Evolutionary conservation across 2,329 filamentous ascomycete species (phyloP).

Genomic region (Xenosphaeropsis pyriputrescens): DNA sequence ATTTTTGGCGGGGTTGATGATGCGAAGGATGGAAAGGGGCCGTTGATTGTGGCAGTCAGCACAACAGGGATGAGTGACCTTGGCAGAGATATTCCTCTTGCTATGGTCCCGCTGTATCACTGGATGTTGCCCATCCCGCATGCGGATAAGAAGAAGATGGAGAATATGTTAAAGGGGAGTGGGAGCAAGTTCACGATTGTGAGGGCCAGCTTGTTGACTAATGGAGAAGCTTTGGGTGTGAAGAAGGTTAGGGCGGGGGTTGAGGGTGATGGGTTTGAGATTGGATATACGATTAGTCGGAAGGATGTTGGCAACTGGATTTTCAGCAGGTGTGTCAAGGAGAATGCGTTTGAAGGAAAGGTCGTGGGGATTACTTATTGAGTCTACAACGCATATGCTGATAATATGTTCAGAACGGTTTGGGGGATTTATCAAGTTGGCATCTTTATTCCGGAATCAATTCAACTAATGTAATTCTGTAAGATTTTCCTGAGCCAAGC

Average conservation of each 20-base stretch:
- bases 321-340: constrained; percentile 7
- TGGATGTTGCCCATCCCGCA: constrained; percentile 26
- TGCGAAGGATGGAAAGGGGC: constrained; percentile 10
- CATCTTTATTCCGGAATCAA: too few species aligned
- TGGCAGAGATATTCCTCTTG: constrained; percentile 27
- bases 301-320: constrained; percentile 21
- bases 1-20: neutral
- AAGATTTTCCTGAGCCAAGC: too few species aligned
- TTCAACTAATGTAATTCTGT: too few species aligned
- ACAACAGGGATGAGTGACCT: constrained; percentile 25
- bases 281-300: constrained; percentile 20
- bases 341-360: neutral
- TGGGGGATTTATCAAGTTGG: too few species aligned
- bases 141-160: constrained; percentile 32
- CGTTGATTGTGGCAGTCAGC: constrained; percentile 23
- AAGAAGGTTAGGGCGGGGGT: constrained; percentile 10
- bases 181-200: constrained; percentile 8
- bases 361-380: neutral
- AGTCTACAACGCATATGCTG: neutral
- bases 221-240: constrained; percentile 12
- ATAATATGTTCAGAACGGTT: too few species aligned
- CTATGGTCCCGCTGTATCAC: constrained; percentile 27
- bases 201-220: constrained; percentile 16
- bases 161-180: constrained; percentile 19
- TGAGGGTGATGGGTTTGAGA: constrained; percentile 6